These are phyloP conservation scores for Epichloe glyceriae DNA, from an alignment of 2,329 filamentous ascomycete species.

Conservation along the genomic window DNA sequence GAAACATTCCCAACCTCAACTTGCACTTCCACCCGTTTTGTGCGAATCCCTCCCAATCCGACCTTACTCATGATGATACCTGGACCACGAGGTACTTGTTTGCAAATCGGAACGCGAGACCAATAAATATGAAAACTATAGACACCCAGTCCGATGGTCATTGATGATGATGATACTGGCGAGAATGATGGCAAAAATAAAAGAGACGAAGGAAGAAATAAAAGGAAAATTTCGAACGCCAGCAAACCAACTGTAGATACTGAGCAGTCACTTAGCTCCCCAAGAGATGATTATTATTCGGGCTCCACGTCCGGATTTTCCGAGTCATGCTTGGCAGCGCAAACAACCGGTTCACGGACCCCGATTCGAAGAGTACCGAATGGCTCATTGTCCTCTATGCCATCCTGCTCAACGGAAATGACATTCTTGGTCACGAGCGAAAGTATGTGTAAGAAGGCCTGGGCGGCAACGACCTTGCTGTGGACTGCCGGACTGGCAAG, in stretches of 20 bases:
- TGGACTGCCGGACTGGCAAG: slow-evolving; percentile 46
- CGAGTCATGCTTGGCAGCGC: no score
- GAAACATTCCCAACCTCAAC: no score
- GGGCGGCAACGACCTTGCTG: slow-evolving; percentile 52
- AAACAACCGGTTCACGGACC: background rate
- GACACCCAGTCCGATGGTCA: background rate
- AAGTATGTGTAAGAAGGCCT: slow-evolving; percentile 65
- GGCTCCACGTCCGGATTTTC: no score
- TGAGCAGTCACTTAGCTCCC: background rate
- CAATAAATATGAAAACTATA: no score
- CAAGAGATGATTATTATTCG: background rate
- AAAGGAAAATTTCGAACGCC: background rate
- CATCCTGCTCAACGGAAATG: slow-evolving; percentile 49
- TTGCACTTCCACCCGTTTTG: background rate
- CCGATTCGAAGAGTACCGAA: slow-evolving; percentile 30
- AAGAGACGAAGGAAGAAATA: background rate
- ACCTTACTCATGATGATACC: background rate
- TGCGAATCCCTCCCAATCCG: background rate
- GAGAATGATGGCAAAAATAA: background rate
- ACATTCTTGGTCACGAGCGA: slow-evolving; percentile 53
- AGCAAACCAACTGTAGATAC: background rate
- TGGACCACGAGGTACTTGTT: background rate
- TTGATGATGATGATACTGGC: background rate
- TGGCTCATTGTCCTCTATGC: slow-evolving; percentile 19
- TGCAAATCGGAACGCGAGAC: no score